phyloP scores from a whole-genome alignment of 2,329 filamentous ascomycete species.

The Aspergillus sp. region DNA sequence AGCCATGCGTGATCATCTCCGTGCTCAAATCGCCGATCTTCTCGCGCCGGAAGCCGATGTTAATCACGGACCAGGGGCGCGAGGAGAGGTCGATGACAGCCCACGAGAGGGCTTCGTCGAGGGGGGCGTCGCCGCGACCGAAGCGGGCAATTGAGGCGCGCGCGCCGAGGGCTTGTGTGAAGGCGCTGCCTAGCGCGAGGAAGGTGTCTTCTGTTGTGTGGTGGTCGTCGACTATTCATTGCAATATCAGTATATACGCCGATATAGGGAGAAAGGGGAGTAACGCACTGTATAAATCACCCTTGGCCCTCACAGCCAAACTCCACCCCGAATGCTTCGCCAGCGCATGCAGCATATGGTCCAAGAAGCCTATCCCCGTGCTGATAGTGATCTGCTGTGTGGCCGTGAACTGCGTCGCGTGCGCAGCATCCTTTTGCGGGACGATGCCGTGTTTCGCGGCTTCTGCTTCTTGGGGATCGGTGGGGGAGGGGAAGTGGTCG shows the following conservation, averaged over 20 bases:
- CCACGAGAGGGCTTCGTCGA: constrained; percentile 90
- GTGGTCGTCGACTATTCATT: constrained; percentile 77
- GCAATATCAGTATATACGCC: constrained; percentile 1
- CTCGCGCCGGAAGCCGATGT: constrained; percentile 80
- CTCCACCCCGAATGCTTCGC: constrained; percentile 96
- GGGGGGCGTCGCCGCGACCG: constrained; percentile 82
- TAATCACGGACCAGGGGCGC: constrained; percentile 75
- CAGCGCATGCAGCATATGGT: constrained; percentile 97
- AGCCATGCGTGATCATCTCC: constrained; percentile 95
- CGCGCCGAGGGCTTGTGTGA: constrained; percentile 69
- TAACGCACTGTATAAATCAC: constrained; percentile 78
- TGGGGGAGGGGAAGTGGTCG: constrained; percentile 55
- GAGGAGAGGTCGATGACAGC: constrained; percentile 94
- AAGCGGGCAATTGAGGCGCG: constrained; percentile 81
- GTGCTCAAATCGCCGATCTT: constrained; percentile 88
- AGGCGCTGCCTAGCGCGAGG: constrained; percentile 80
- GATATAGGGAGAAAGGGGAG: no score
- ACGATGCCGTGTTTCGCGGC: constrained; percentile 40
- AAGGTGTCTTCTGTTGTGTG: constrained; percentile 96
- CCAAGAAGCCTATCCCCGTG: constrained; percentile 94
- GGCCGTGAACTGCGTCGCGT: constrained; percentile 77
- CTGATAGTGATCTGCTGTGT: constrained; percentile 80
- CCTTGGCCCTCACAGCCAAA: constrained; percentile 71
- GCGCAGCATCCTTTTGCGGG: constrained; percentile 46
- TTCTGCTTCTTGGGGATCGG: constrained; percentile 48